Evolutionary conservation across 192 early-diverging fungal genomes (phyloP).

Genomic region (Rhizophagus sp.): DNA sequence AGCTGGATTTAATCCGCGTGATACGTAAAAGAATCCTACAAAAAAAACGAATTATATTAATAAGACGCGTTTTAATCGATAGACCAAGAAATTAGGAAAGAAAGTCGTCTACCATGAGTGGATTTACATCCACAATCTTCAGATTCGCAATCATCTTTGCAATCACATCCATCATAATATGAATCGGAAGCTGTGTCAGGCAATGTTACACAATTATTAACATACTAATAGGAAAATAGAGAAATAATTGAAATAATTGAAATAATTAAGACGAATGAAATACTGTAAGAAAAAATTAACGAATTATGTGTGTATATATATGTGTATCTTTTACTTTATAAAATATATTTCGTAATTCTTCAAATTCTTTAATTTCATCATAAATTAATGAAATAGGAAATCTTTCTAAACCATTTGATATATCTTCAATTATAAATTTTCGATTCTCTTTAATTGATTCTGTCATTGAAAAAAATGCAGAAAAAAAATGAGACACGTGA

Average conservation of each 20-base stretch:
- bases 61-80: neutral
- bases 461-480: neutral
- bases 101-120: constrained; percentile 13
- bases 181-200: neutral
- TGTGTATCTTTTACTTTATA: constrained; percentile 3
- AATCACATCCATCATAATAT: constrained; percentile 31
- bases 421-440: constrained; percentile 14
- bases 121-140: constrained; percentile 31
- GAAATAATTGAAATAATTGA: neutral
- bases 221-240: neutral
- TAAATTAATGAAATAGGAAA: constrained; percentile 17
- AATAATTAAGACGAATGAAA: neutral
- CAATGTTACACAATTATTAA: neutral
- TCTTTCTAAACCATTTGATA: constrained; percentile 19
- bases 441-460: neutral
- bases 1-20: neutral
- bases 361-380: constrained; percentile 11
- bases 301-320: no score
- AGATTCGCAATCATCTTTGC: constrained; percentile 22
- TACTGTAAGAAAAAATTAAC: neutral
- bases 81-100: neutral
- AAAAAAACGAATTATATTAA: neutral
- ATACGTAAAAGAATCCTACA: constrained; percentile 19
- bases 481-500: neutral
- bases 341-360: constrained; percentile 1